A percentile compares a stretch with the other conserved stretches of the same genome.
Evolutionary conservation across 2,329 filamentous ascomycete genomes (phyloP).

Genomic region (Fusarium sterilihyphosum): DNA sequence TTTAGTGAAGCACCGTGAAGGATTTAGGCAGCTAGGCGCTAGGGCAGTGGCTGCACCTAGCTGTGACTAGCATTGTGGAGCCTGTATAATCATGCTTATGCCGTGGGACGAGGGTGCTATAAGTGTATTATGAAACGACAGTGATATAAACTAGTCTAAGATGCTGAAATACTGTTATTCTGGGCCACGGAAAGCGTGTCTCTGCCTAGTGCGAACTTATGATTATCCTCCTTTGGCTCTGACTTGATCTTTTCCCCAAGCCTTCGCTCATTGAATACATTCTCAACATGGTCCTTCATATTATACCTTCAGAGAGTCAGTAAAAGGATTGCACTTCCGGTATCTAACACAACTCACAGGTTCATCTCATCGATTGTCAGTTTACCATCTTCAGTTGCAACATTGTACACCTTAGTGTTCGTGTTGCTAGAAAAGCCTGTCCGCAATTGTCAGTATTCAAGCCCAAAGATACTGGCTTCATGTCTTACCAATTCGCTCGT

Average conservation of each 20-base stretch:
- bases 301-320: not conserved
- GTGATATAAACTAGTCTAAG: not conserved
- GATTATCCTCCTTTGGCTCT: not conserved
- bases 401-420: not conserved
- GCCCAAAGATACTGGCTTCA: no score
- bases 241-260: not conserved
- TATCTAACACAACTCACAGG: not conserved
- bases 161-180: not conserved
- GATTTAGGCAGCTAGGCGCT: not conserved
- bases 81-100: not conserved
- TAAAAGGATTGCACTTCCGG: fast-evolving
- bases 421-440: not conserved
- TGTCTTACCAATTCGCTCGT: not conserved
- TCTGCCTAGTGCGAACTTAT: not conserved
- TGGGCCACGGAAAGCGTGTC: not conserved
- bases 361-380: not conserved
- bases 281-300: not conserved
- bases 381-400: not conserved
- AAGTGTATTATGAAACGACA: not conserved
- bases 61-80: not conserved
- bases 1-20: not conserved
- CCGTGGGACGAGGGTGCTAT: not conserved
- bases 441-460: not conserved
- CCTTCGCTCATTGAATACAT: not conserved
- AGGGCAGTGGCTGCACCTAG: not conserved